These are phyloP conservation scores for Lentinula lateritia DNA, from an alignment of 768 basidiomycete genomes.

Conservation along the genomic window DNA sequence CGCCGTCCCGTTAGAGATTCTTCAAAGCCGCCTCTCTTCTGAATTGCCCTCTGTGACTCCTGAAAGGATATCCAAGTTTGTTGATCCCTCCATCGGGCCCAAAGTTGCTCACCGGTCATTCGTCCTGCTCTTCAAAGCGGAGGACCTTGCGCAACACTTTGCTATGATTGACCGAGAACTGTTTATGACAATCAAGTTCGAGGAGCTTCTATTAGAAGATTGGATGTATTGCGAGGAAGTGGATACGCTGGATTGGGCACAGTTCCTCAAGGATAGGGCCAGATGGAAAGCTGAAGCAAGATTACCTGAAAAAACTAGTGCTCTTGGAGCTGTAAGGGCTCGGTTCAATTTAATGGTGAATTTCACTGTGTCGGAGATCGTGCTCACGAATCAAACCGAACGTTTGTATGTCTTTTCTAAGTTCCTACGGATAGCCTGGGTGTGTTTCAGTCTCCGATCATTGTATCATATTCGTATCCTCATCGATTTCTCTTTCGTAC, in stretches of 20 bases:
- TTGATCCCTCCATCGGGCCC: slow-evolving; percentile 25
- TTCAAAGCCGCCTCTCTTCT: slow-evolving; percentile 49
- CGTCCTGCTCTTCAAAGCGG: slow-evolving; percentile 57
- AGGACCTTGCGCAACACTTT: slow-evolving; percentile 69
- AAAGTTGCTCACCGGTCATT: slow-evolving; percentile 63
- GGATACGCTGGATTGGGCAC: slow-evolving; percentile 78
- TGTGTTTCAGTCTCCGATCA: slow-evolving; percentile 21
- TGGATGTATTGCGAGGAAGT: slow-evolving; percentile 61
- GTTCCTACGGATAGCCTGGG: slow-evolving; percentile 84
- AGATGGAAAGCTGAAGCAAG: slow-evolving; percentile 60
- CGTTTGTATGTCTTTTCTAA: slow-evolving; percentile 64
- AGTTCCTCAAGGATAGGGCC: slow-evolving; percentile 72
- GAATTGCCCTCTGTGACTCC: slow-evolving; percentile 18
- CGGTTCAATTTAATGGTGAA: slow-evolving; percentile 83
- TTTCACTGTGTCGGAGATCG: slow-evolving; percentile 77
- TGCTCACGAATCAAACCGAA: slow-evolving; percentile 64
- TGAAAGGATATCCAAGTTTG: slow-evolving; percentile 26
- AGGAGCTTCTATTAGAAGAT: slow-evolving; percentile 76
- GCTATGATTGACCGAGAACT: slow-evolving; percentile 86
- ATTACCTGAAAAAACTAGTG: slow-evolving; percentile 57
- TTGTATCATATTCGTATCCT: neutral
- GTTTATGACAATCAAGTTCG: slow-evolving; percentile 79
- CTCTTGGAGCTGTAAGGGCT: slow-evolving; percentile 67
- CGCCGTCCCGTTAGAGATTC: slow-evolving; percentile 61
- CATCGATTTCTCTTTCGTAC: slow-evolving; percentile 2